Base-by-base conservation (phyloP, 306 rosid species). In the Cucumis hystrix region DNA sequence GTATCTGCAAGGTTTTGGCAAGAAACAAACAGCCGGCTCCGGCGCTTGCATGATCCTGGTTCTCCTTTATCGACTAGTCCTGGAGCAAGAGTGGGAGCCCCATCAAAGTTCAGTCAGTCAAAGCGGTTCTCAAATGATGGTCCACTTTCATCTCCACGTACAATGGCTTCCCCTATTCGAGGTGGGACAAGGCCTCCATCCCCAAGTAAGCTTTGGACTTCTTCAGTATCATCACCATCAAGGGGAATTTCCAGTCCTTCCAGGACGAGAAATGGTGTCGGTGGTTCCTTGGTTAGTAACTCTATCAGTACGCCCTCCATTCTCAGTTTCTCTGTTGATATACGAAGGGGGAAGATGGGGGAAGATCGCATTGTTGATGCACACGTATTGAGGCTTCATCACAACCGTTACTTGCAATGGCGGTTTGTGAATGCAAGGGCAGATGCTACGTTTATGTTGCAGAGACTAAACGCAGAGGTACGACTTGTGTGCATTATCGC, bases 381-480 rank as follows among this genome's bases (percentile, higher is more conserved):
- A 7, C 98, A 96, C 81, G 79, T 88, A 7, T 90, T 96, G 87
- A 84, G 98, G 86, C 97, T 96, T 88, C 89, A 91, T 74, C 90
- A 96, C 83, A 96, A 96, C 72, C 88, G 96, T 35, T 89, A 88
- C 84, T 82, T 88, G 82, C 99, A 96, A 79, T 96, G 98, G 99
- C 92, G 98, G 85, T 91, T 91, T 79, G 97, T 91, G 52, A 96
- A 96, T 89, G 98, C 98, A n/a, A 88, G 97, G 85, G 89, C 97
- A 20, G 97, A 92, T 86, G 91, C 92, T 79, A 85, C 98, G 18
- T 92, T 85, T 83, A 87, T 91, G 99, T 86, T 88, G 87, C 99
- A 91, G 84, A 89, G 79, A 78, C 85, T 84, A 75, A 86, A 83
- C 84, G 94, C 97, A 37, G 98, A 96, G 99, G 99, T 96, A 96